Evolutionary conservation across 2,329 filamentous ascomycete species (phyloP), one percentile per base, ranked within the genome.

Genomic region (Hymenotorrendiella dingleyae): DNA sequence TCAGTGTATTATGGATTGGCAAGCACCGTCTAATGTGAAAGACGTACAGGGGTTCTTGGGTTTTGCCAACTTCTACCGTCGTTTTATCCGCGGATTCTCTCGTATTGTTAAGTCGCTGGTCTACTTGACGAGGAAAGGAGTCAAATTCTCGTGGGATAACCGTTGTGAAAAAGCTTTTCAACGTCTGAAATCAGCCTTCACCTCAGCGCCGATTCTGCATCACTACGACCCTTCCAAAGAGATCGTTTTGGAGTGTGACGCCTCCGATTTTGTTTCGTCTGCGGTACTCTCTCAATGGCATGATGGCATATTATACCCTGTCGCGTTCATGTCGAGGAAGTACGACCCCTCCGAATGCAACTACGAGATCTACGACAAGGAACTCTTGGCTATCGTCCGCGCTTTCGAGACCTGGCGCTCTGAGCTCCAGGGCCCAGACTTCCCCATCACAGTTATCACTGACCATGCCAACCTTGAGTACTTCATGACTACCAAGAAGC

Each of bases 281-380:
- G 12, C 6, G 9, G n/a, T 35, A 6, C 14, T 35, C 6, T 35
- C 17, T 3, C 17, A 35, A 22, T 35, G 14, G 9, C 12, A 11
- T 12, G 34, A 26, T 10, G 8, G 20, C 20, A 21, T 40, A 24
- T 40, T 26, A 20, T 27, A 46, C 2, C 55, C 43, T 16, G 45
- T 59, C 0, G 50, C 52, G 3, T 62, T 47, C 45, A 54, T 46
- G 21, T 60, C 45, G 8, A 46, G 41, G 35, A 62, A 60, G 30
- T 36, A 54, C 6, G 45, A n/a, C 6, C 32, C 33, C 6, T 45
- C 47, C 1, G 40, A 64, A 45, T 47, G 37, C 4, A 63, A 62
- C 40, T 64, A 63, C 38, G 34, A 61, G 14, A 60, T 60, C 14
- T 50, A 64, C 34, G 41, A 62, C 38, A 56, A 62, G 33, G 59